Conservation (phyloP, 345 rosid species). For the Arabidopsis arenosa region DNA sequence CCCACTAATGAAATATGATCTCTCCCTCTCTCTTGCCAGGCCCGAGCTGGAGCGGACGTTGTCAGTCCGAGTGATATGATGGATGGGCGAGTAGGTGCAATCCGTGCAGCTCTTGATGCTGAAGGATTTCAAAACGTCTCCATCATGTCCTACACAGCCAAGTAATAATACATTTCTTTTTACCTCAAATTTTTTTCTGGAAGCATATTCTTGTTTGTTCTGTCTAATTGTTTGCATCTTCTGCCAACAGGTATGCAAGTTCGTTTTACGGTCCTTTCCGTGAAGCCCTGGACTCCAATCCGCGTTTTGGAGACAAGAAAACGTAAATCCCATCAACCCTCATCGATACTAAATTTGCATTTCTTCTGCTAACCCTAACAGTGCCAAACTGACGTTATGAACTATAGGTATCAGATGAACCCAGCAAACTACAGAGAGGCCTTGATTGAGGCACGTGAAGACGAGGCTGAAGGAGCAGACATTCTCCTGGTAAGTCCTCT, state of each 20-base stretch:
- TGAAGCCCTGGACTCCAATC: slow-evolving; percentile 92
- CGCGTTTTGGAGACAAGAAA: slow-evolving; percentile 94
- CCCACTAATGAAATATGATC: background rate
- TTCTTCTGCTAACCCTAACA: slow-evolving; percentile 33
- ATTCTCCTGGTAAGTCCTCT: slow-evolving; percentile 69
- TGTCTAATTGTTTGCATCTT: slow-evolving; percentile 30
- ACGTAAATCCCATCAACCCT: slow-evolving; percentile 57
- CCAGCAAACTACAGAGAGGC: slow-evolving; percentile 96
- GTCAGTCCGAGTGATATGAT: slow-evolving; percentile 99
- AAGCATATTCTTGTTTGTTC: slow-evolving; percentile 12
- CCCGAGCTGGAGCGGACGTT: slow-evolving; percentile 98
- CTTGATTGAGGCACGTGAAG: slow-evolving; percentile 78
- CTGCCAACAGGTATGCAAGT: slow-evolving; percentile 78
- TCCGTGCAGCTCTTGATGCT: slow-evolving; percentile 87
- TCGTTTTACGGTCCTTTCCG: slow-evolving; percentile 96
- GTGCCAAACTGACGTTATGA: slow-evolving; percentile 35
- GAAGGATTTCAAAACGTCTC: slow-evolving; percentile 94
- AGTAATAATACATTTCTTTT: slow-evolving; percentile 52
- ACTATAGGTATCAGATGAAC: slow-evolving; percentile 94
- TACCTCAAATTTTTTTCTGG: background rate
- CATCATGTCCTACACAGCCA: slow-evolving; percentile 97
- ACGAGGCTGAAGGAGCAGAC: slow-evolving; percentile 97
- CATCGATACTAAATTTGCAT: background rate
- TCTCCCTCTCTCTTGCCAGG: slow-evolving; percentile 46
- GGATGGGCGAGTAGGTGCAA: slow-evolving; percentile 98